Evolutionary conservation across 768 basidiomycete species (phyloP), one percentile per base, ranked within the genome.

Genomic region (Imleria badia): DNA sequence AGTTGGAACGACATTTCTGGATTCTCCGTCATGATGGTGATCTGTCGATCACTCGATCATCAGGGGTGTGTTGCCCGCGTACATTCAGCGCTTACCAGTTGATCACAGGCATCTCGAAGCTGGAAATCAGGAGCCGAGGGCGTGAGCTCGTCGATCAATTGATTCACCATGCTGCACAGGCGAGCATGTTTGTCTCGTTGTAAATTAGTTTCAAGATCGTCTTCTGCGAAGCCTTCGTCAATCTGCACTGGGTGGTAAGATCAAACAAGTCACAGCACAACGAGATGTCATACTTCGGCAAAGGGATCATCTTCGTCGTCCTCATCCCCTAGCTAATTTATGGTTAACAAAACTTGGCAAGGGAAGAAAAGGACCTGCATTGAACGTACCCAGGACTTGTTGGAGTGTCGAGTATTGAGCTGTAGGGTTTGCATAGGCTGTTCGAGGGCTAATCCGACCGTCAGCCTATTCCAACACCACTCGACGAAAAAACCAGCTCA

Each of bases 231-330:
- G 8, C 89, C 91, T 75, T 95, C 94, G 63, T 97, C 94, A 54
- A 96, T 95, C 90, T 89, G 57, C 33, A 50, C 10, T 8, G 38
- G 29, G 1, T 36, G 48, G 35, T 42, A 51, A 60, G 55, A 59
- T 51, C 45, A 23, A 51, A 36, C 6, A 33, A 26, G 35, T 42
- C 46, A 14, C 44, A 44, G 29, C 29, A 20, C 19, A 44, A 17
- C 15, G 22, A 44, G 22, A 38, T 10, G 12, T 45, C 62, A 52
- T 60, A 91, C 92, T 76, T 94, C 92, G 3, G 96, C 94, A 62
- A 99, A 99, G 1, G 97, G 96, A 76, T 99, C 94, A 50, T 94
- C 91, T 48, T 96, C 94, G 53, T 96, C 94, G 3, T 83, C 84
- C 33, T 89, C 91, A 41, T 92, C 92, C 10, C 87, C 87, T 50